Conservation (phyloP, 2,329 filamentous ascomycete genomes). For the Knufia fluminis region DNA sequence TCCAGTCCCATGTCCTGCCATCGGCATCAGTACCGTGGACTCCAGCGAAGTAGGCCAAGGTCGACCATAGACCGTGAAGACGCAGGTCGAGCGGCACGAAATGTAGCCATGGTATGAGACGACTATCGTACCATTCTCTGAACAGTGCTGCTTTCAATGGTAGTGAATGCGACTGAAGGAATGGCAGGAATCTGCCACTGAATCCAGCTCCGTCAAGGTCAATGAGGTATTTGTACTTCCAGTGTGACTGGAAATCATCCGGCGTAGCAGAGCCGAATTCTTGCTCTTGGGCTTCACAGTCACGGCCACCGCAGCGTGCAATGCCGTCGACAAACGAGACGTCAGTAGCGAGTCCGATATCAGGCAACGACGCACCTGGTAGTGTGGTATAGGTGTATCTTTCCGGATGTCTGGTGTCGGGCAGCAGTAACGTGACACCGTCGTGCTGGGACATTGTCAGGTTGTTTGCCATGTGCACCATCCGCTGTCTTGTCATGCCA, state of each 20-base stretch:
- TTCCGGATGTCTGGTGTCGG: conserved; percentile 27
- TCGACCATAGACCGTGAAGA: conserved; percentile 64
- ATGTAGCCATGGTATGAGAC: conserved; percentile 67
- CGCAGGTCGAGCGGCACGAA: conserved; percentile 70
- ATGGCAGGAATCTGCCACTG: conserved; percentile 55
- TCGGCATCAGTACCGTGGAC: conserved; percentile 32
- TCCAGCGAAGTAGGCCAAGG: conserved; percentile 64
- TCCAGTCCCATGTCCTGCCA: conserved; percentile 40
- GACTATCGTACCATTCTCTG: conserved; percentile 68
- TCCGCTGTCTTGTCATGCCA: conserved; percentile 60
- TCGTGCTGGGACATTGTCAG: conserved; percentile 36
- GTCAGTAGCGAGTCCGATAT: conserved; percentile 48
- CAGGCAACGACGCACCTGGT: conserved; percentile 28
- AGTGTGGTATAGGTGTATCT: conserved; percentile 51
- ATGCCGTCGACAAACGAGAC: conserved; percentile 52
- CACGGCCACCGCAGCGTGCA: conserved; percentile 44
- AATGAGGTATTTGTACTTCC: conserved; percentile 61
- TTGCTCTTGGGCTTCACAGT: conserved; percentile 44
- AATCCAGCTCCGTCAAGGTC: conserved; percentile 62
- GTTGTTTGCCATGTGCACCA: conserved; percentile 60
- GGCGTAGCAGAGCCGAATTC: conserved; percentile 43
- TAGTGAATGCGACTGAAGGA: conserved; percentile 56
- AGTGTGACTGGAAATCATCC: conserved; percentile 48
- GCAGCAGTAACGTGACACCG: conserved; percentile 48
- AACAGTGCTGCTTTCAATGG: conserved; percentile 65